Evolutionary conservation across 306 rosid genomes (phyloP), one percentile per base, ranked within the genome.

Genomic region (Phaseolus lunatus): DNA sequence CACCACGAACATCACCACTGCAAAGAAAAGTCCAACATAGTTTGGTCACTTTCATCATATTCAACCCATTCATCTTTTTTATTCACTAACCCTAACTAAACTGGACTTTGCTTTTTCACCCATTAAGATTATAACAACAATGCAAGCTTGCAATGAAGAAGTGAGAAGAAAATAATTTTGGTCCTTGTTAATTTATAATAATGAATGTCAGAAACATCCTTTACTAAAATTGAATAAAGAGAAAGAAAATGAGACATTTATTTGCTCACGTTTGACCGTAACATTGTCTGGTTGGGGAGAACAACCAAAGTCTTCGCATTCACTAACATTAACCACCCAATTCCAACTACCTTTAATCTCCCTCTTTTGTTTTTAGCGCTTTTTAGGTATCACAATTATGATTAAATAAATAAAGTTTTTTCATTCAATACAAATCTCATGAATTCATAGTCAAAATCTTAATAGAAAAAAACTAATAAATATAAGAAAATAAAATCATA

Each of bases 41-140:
- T 77, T 77, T 39, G 31, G 59, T 77, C 37, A n/a, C 47, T 53
- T 52, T 68, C 81, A 67, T 77, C 48, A 67, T 56, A n/a, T 58
- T 54, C 67, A 43, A 24, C 48, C 45, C 27, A 18, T 31, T 68
- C 69, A 13, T 27, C 13, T 19, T 29, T 19, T 56, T 19, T 31
- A 33, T 61, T 43, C 23, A 27, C 11, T 41, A 31, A 11, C 15
- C 62, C 35, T 75, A 75, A 13, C 78, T 41, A 15, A 7, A 0
- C 16, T 73, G 67, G 67, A 72, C 39, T 72, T 53, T 73, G 11
- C 22, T 20, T 54, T n/a, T 49, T 53, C 9, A 23, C 16, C 65
- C 13, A 41, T 39, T 37, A 67, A 33, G 11, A 67, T 29, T 27
- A 24, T n/a, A 67, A 37, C 29, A 56, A 19, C 11, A 0, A 2